These are phyloP conservation scores for Trebouxiophyceae sp. DNA, from an alignment of 163 green algal genomes.

Conservation along the genomic window DNA sequence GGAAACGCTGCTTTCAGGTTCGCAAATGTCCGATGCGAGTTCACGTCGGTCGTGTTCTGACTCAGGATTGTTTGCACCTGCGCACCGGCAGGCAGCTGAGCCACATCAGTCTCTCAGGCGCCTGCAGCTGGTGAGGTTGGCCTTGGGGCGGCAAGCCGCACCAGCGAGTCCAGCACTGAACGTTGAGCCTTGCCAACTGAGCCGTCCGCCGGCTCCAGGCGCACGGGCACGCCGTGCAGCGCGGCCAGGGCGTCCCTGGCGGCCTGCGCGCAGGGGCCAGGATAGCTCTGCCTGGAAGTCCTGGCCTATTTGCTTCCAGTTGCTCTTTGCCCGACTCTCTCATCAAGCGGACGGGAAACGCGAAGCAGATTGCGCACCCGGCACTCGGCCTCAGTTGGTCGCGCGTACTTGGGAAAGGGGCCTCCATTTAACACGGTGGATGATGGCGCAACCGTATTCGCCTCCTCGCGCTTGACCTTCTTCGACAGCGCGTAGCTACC, in stretches of 20 bases:
- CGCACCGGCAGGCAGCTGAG: neutral
- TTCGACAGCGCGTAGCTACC: too few relatives aligned
- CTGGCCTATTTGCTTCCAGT: too few relatives aligned
- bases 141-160: neutral
- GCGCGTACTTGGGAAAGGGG: too few relatives aligned
- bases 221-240: slow-evolving; percentile 21
- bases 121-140: neutral
- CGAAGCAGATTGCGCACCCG: too few relatives aligned
- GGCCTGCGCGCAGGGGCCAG: slow-evolving; percentile 5
- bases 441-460: too few relatives aligned
- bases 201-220: slow-evolving; percentile 21
- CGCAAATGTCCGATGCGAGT: slow-evolving; percentile 40
- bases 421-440: too few relatives aligned
- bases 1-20: slow-evolving; percentile 45
- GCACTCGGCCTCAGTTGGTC: too few relatives aligned
- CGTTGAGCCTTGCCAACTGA: slow-evolving; percentile 10
- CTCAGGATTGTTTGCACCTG: slow-evolving; percentile 61
- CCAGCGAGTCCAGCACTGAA: slow-evolving; percentile 37
- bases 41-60: slow-evolving; percentile 76
- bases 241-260: slow-evolving; percentile 15
- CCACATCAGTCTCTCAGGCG: neutral
- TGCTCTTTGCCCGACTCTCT: too few relatives aligned
- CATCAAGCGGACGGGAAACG: too few relatives aligned
- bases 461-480: too few relatives aligned
- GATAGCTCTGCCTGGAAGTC: too few relatives aligned